Evolutionary conservation across 2,329 filamentous ascomycete species (phyloP), one percentile per base, ranked within the genome.

Genomic region (Stagonosporopsis vannaccii): DNA sequence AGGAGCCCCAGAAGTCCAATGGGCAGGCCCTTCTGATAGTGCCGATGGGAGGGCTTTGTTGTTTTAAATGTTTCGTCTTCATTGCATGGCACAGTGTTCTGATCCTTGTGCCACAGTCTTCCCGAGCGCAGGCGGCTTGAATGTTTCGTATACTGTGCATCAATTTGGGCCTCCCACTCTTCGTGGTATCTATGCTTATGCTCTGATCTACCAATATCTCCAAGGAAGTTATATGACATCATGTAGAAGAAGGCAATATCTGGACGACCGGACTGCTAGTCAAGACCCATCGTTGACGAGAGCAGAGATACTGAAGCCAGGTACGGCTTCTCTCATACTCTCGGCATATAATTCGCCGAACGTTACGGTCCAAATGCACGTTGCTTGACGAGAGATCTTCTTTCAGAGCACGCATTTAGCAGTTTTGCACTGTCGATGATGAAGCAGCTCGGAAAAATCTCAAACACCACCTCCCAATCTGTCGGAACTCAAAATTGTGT

Each of bases 1-100:
- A 63, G 39, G 25, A 57, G 48, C 49, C 68, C 70, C 3, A 65
- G 62, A 19, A 68, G 65, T 44, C 65, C 65, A 3, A 57, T 70
- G 54, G 72, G 67, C 60, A 61, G 65, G 42, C 62, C 60, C 13
- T 69, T 65, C 42, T 63, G 53, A 62, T 30, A 30, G 17, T 44
- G 35, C 17, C 6, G 39, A 17, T 13, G 15, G 20, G n/a, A 25
- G 9, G 8, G 28, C 11, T 25, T 28, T 33, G 20, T 41, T 36
- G 28, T 32, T 33, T 15, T 17, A 19, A 49, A 39, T 35, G 26
- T 45, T 22, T 39, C 49, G 19, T 30, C 12, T 19, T 46, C 56
- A 6, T 33, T 45, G 60, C 56, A 62, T 65, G 26, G 46, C 50
- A 39, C 33, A 56, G 55, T 56, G 50, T 46, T 11, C 6, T 23